These are phyloP conservation scores for Grosmannia clavigera DNA, from an alignment of 2,329 filamentous ascomycete species.

Conservation along the genomic window DNA sequence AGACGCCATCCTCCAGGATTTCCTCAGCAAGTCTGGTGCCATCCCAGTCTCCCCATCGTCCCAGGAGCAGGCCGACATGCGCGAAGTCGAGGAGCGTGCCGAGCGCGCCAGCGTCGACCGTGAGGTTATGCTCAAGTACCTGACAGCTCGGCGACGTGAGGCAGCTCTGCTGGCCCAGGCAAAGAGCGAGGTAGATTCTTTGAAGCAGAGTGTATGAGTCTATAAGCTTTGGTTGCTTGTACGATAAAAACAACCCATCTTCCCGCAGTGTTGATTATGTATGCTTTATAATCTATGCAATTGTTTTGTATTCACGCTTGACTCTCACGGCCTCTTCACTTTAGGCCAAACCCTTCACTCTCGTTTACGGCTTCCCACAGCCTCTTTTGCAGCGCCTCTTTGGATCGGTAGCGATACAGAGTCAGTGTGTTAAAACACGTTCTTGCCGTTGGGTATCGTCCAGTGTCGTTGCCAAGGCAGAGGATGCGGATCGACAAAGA, in stretches of 20 bases:
- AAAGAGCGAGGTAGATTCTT: constrained; percentile 34
- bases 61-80: constrained; percentile 52
- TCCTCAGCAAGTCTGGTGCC: constrained; percentile 52
- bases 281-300: neutral
- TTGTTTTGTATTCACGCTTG: neutral
- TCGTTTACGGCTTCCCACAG: constrained; percentile 81
- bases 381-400: constrained; percentile 54
- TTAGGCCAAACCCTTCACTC: constrained; percentile 86
- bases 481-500: constrained; percentile 65
- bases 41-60: constrained; percentile 40
- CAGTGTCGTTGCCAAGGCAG: constrained; percentile 61
- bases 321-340: constrained; percentile 29
- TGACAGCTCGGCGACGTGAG: constrained; percentile 48
- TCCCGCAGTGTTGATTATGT: neutral
- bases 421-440: constrained; percentile 86
- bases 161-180: constrained; percentile 44
- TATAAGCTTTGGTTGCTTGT: neutral
- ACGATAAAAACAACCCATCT: neutral
- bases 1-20: constrained; percentile 47
- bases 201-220: constrained; percentile 20
- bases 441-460: constrained; percentile 69
- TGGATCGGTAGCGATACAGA: constrained; percentile 58
- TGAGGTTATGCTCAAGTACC: constrained; percentile 35
- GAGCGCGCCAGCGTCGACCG: constrained; percentile 42
- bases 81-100: constrained; percentile 41